Evolutionary conservation across 164 flowering plant genomes (phyloP), one percentile per base, ranked within the genome.

Genomic region (Vitis riparia): DNA sequence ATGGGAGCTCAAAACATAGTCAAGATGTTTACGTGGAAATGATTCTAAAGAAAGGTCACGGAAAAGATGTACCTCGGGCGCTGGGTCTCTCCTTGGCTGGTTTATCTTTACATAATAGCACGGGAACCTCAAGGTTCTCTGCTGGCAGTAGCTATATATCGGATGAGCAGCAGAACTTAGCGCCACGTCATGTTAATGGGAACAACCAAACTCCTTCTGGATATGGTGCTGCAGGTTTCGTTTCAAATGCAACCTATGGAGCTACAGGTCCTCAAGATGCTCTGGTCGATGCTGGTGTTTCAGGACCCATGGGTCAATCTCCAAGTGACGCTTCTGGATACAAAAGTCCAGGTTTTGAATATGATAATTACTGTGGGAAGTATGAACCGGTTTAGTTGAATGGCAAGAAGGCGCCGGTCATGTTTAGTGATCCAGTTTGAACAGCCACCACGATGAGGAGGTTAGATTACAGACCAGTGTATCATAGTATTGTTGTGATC

Each of bases 391-490:
- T 90, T 17, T 95, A 98, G 99, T 74, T 93, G 80, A 91, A 93
- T 70, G 99, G 93, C 71, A 93, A 83, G 79, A 95, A 95, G 80
- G 99, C 99, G 9, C 69, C 93, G 77, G 91, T 98, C 47, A 88
- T 95, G 12, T 95, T 95, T 64, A 79, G 82, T 70, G 97, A 95
- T 73, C 97, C 94, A 53, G 89, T 89, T 1, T 86, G 99, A 11
- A 97, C 99, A 64, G 97, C 98, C 11, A 91, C 98, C 59, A 98
- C 99, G 9, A 83, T 90, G 85, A 89, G 99, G 82, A 88, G 98
- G 71, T 75, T 95, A 78, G 99, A 93, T 77, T 85, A 91, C 69
- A 98, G 97, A n/a, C 85, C 98, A 12, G 89, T 76, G 0, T 95
- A 95, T 80, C 81, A 86, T 59, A 97, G 99, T 48, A 96, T 89